Base-by-base conservation (phyloP, 2,329 filamentous ascomycete species). In the Fusarium napiforme region DNA sequence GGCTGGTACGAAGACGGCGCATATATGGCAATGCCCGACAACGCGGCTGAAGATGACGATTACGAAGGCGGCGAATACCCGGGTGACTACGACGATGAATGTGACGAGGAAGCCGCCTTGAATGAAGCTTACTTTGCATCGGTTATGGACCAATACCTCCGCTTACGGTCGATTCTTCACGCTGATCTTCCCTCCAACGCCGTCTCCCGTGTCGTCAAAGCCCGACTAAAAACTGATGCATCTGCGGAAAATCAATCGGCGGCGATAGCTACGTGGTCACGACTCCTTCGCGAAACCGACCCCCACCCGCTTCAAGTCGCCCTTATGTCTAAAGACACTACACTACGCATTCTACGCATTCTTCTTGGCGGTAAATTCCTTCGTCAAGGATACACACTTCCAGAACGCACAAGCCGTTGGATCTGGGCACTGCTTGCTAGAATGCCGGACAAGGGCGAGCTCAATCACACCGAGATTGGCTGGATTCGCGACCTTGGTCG, bases 371-470 rank as follows among this genome's bases (percentile, higher is more conserved):
- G 90, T 59, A 90, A 89, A 68, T 89, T 93, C 58, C 87, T 92
- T 60, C 87, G 87, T 50, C 87, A 87, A 56, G 88, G 88, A n/a
- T 82, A 85, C 28, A 86, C 87, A 36, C 84, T 94, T 36, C 85
- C 89, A 32, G 87, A 89, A 75, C 88, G 91, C 53, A 90, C 93
- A 9, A 95, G 94, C 67, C 87, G 90, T 21, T 98, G 96, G 96
- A 85, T 93, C 8, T 98, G 95, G 95, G 91, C 92, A 1, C 82
- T 97, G 64, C 85, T 98, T 49, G 94, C 93, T 6, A 88, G 91
- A 64, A 87, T 96, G 66, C 91, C 93, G 2, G 93, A 93, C 40
- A 84, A 90, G 15, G 94, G 94, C 4, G 91, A 93, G 80, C 84
- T 98, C 80, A 89, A 90, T 69, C 92, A 93, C 71, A 88, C 90